Base-by-base conservation (phyloP, 805 yeast species). In the Starmera pachycereana region DNA sequence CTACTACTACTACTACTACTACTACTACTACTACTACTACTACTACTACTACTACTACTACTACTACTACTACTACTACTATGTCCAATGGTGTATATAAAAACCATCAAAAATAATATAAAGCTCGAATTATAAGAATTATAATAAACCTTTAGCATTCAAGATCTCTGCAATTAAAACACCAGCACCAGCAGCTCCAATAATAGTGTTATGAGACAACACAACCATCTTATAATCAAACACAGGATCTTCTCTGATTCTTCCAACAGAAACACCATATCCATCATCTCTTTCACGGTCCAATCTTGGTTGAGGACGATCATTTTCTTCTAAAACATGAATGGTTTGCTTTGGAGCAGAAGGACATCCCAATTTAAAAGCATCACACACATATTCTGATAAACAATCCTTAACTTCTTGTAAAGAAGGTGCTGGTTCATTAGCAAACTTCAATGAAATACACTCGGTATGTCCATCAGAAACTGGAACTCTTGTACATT, bases 181-280 rank as follows among this genome's bases (percentile, higher is more conserved):
- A 62, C 98, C 98, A 8, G 97, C 83, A 60, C 98, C 98, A 22
- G 98, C 98, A 56, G 98, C 98, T 57, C 98, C 98, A 50, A 92
- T 86, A 54, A 92, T 75, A 40, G 98, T 92, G 72, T 92, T 92
- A 65, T 92, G 98, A 25, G 97, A 89, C 49, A 92, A 69, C n/a
- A 88, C 92, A 40, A 92, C 96, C 89, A 92, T 90, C 68, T 92
- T 92, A 69, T 74, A 78, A 62, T 92, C 98, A 52, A 92, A 72
- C 11, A 92, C 86, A 8, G 95, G 88, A 60, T 92, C 98, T 52
- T 78, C 84, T 69, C 98, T 81, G 44, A 92, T 67, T 65, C 98
- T 76, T 38, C 98, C 97, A 38, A 92, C 97, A 36, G 94, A 74
- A 39, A 90, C 96, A 53, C 95, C 94, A 64, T 76, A 89, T 29